Conservation (phyloP, 371 early-diverging fungal genomes). For the Mucor saturninus region DNA sequence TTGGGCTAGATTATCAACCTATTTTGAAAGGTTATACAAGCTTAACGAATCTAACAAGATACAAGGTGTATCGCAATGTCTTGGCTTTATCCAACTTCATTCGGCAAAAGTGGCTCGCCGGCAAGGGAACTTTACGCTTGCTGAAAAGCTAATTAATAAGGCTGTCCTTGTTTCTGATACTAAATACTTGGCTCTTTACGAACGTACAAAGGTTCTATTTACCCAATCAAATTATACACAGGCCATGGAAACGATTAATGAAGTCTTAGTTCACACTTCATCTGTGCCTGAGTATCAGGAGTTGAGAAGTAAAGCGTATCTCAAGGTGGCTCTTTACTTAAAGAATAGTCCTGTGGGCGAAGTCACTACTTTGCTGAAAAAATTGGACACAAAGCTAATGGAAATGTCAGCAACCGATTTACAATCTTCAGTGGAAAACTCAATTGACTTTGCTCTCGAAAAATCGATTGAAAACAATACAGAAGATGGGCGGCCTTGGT, state of each 20-base stretch:
- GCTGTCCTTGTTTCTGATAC: constrained; percentile 12
- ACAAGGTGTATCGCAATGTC: constrained; percentile 1
- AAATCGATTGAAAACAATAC: constrained; percentile 36
- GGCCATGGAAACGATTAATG: constrained; percentile 29
- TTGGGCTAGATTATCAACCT: constrained; percentile 31
- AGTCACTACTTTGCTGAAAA: constrained; percentile 5
- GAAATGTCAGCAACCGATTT: constrained; percentile 7
- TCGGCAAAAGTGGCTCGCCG: constrained; percentile 40
- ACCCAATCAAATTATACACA: constrained; percentile 14
- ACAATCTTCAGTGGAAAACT: constrained; percentile 37
- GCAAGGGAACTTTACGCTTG: constrained; percentile 32
- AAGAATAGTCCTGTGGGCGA: constrained; percentile 27
- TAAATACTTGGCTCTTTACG: constrained; percentile 32
- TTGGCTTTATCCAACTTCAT: constrained; percentile 22
- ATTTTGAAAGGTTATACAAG: constrained; percentile 17
- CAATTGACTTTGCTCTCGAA: constrained; percentile 32
- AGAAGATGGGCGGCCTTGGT: constrained; percentile 63
- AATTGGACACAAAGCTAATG: constrained; percentile 9
- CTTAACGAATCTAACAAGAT: neutral
- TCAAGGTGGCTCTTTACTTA: constrained; percentile 33
- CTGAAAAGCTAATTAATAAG: constrained; percentile 23
- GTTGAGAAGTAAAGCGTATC: constrained; percentile 34
- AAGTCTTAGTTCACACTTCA: constrained; percentile 16
- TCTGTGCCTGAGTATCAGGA: constrained; percentile 13
- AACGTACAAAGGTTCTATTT: constrained; percentile 32